Evolutionary conservation across 345 rosid species (phyloP).

Genomic region (Eucalyptus globulus): DNA sequence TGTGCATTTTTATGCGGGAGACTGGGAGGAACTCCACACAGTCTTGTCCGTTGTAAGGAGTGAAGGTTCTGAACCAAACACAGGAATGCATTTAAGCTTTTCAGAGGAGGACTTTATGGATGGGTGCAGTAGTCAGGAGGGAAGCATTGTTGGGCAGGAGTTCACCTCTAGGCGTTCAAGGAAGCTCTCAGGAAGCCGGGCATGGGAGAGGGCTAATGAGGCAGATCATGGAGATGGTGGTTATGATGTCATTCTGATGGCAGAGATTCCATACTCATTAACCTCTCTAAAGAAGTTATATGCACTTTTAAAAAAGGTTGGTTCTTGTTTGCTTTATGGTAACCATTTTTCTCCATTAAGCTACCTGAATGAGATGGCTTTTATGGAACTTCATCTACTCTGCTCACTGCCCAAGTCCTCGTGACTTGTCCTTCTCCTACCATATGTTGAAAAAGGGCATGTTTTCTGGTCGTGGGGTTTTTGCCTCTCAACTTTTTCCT

Average conservation of each 20-base stretch:
- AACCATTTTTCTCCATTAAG: neutral
- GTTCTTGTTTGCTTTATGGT: neutral
- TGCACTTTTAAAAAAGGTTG: constrained; percentile 83
- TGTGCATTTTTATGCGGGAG: constrained; percentile 87
- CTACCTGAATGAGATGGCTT: neutral
- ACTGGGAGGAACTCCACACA: constrained; percentile 87
- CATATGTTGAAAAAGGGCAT: neutral
- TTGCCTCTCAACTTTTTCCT: neutral
- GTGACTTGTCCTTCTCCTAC: neutral
- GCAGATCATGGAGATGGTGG: constrained; percentile 78
- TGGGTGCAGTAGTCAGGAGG: constrained; percentile 93
- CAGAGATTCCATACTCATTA: constrained; percentile 70
- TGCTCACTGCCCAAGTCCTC: neutral
- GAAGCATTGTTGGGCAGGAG: constrained; percentile 71
- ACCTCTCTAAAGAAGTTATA: constrained; percentile 75
- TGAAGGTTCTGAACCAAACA: constrained; percentile 46
- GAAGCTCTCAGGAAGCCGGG: constrained; percentile 94
- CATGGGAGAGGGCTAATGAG: constrained; percentile 95
- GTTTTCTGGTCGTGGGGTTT: neutral
- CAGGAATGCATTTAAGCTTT: constrained; percentile 62
- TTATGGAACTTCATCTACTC: neutral
- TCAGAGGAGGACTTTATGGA: constrained; percentile 97
- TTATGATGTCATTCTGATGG: constrained; percentile 87
- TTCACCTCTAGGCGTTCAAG: constrained; percentile 67
- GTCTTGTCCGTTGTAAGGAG: constrained; percentile 71